Conservation (phyloP, 1,284 basidiomycete genomes). For the Naganishia sp. region DNA sequence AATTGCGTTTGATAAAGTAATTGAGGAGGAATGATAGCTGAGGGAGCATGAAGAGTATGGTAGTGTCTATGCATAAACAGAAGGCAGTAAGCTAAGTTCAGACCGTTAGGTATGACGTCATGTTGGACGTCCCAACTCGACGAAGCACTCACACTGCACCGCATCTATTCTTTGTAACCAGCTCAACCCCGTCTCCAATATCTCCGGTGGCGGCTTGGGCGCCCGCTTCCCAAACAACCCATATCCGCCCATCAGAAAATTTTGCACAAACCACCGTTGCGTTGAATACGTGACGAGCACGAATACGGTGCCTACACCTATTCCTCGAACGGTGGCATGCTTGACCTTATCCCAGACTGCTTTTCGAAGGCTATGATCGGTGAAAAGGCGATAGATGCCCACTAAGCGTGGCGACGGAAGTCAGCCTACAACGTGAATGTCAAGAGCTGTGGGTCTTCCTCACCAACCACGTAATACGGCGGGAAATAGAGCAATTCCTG, state of each 20-base stretch:
- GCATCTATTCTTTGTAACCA: conserved; percentile 31
- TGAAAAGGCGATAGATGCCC: conserved; percentile 41
- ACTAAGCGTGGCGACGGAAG: neutral
- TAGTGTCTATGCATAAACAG: conserved; percentile 62
- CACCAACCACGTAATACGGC: conserved; percentile 50
- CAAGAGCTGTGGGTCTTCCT: conserved; percentile 24
- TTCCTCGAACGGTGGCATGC: conserved; percentile 50
- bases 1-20: conserved; percentile 77
- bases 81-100: neutral
- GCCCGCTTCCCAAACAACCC: conserved; percentile 25
- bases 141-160: conserved; percentile 30
- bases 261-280: conserved; percentile 47
- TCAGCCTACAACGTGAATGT: too few species aligned
- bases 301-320: conserved; percentile 46
- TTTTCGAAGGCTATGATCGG: conserved; percentile 46
- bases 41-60: conserved; percentile 67
- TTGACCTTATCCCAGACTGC: conserved; percentile 52
- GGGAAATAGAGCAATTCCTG: conserved; percentile 51
- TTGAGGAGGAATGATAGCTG: conserved; percentile 71
- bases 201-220: conserved; percentile 7
- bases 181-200: conserved; percentile 28
- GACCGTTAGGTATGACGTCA: conserved; percentile 11
- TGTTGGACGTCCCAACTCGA: neutral
- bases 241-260: conserved; percentile 43
- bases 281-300: conserved; percentile 44